Evolutionary conservation across 331 rosid species (phyloP), one percentile per base, ranked within the genome.

Genomic region (Erythrophleum ivorense): DNA sequence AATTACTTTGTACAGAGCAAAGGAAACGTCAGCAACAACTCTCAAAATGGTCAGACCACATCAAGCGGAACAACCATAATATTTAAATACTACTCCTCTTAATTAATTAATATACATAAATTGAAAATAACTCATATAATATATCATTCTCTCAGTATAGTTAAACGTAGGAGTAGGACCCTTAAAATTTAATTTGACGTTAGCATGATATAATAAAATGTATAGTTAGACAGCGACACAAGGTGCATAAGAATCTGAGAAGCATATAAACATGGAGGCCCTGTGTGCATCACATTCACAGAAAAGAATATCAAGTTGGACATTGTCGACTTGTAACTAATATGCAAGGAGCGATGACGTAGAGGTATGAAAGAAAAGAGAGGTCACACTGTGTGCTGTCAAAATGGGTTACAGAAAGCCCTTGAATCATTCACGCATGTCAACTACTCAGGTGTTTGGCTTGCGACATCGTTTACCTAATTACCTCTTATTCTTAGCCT

Each of bases 361-460:
- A 43, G 79, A 49, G 49, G 53, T 13, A 31, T 15, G 8, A 19
- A 21, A 24, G 15, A 66, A 45, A 75, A 48, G 74, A 75, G 75
- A 41, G 43, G 34, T 66, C 59, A 68, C 34, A 66, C n/a, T 38
- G 3, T 72, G 79, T 84, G 79, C 79, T 67, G 80, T 69, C 78
- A 66, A 76, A 78, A 54, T 73, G 67, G 77, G 6, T 59, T 15
- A 58, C 75, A 80, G 36, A 74, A 41, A 29, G 76, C 6, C 81
- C 78, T 55, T 53, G 31, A 66, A 77, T 71, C 63, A 79, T 79
- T 78, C 76, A 64, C 58, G 52, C 16, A 60, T 87, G 92, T 87
- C 90, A 52, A 78, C 90, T 9, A 36, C 57, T 55, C 8, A 63
- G 83, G 86, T 49, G 84, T 67, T 72, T 78, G 59, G 53, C 63